These are phyloP conservation scores for Phytopythium boreale DNA, from an alignment of 352 stramenopile genomes.

Conservation along the genomic window DNA sequence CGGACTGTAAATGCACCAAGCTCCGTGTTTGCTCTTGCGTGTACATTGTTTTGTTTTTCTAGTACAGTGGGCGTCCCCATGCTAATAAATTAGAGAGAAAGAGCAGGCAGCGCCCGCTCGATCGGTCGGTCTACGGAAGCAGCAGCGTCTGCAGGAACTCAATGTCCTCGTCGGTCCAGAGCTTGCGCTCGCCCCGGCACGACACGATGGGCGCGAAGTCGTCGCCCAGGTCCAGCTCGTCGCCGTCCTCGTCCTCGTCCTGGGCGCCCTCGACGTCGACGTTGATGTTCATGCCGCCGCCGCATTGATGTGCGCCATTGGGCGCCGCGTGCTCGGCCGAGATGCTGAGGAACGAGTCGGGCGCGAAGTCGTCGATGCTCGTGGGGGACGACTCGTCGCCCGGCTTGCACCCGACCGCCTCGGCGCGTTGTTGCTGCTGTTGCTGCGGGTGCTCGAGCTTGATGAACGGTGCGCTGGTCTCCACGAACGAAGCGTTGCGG, in stretches of 20 bases:
- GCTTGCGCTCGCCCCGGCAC: slow-evolving; percentile 42
- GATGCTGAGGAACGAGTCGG: slow-evolving; percentile 48
- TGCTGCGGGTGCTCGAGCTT: slow-evolving; percentile 11
- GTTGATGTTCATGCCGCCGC: slow-evolving; percentile 6
- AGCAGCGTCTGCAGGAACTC: slow-evolving; percentile 75
- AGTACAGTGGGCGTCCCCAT: not conserved
- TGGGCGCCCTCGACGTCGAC: not conserved
- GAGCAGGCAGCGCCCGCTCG: not conserved
- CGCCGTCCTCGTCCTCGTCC: slow-evolving; percentile 21
- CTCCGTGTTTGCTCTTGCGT: not conserved
- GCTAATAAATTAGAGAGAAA: slow-evolving; percentile 7
- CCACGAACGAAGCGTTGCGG: slow-evolving; percentile 1
- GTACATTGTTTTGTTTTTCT: not conserved
- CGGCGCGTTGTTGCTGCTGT: slow-evolving; percentile 5
- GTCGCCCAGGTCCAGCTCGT: slow-evolving; percentile 29
- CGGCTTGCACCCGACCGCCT: slow-evolving; percentile 1
- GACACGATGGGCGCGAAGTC: slow-evolving; percentile 48
- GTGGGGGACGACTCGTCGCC: slow-evolving; percentile 37
- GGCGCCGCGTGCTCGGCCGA: slow-evolving; percentile 9
- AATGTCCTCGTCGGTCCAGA: slow-evolving; percentile 82
- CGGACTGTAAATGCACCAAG: not conserved
- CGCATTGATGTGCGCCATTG: not conserved
- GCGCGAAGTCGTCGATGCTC: slow-evolving; percentile 59
- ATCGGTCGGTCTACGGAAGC: slow-evolving; percentile 33
- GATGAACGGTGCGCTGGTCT: not conserved